Evolutionary conservation across 140 eudicot genomes (phyloP).

Genomic region (Stevia rebaudiana): DNA sequence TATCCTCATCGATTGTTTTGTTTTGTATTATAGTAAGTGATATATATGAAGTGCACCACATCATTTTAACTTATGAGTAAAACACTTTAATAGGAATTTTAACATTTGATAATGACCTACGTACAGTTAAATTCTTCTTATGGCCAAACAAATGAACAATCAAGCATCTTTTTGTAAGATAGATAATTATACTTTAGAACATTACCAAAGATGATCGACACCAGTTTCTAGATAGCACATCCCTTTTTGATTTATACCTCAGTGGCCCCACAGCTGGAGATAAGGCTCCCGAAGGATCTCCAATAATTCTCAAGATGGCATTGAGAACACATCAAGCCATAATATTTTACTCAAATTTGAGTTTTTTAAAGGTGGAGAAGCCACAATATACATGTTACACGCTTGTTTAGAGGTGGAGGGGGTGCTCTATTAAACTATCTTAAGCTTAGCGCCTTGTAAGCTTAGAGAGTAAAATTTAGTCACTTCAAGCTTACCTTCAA

Average conservation of each 20-base stretch:
- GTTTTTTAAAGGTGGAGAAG: too few relatives aligned
- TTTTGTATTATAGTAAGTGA: too few relatives aligned
- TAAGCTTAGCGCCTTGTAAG: too few relatives aligned
- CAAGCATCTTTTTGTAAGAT: too few relatives aligned
- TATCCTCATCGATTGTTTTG: too few relatives aligned
- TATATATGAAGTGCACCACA: background rate
- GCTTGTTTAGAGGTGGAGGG: too few relatives aligned
- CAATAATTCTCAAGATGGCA: slow-evolving; percentile 6
- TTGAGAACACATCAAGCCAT: background rate
- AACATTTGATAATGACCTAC: background rate
- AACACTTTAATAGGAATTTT: background rate
- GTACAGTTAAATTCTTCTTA: background rate
- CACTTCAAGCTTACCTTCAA: too few relatives aligned
- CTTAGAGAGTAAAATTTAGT: too few relatives aligned
- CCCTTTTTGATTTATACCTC: background rate
- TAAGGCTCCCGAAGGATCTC: slow-evolving; percentile 14
- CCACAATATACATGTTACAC: too few relatives aligned
- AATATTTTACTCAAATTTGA: background rate
- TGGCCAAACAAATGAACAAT: background rate
- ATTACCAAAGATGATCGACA: too few relatives aligned
- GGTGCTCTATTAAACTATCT: too few relatives aligned
- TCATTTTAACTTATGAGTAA: background rate
- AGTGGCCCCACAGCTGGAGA: slow-evolving; percentile 3
- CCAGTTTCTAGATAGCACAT: background rate
- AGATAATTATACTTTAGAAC: too few relatives aligned